phyloP scores from a whole-genome alignment of 2,329 filamentous ascomycete species.

The Daldinia sp. region DNA sequence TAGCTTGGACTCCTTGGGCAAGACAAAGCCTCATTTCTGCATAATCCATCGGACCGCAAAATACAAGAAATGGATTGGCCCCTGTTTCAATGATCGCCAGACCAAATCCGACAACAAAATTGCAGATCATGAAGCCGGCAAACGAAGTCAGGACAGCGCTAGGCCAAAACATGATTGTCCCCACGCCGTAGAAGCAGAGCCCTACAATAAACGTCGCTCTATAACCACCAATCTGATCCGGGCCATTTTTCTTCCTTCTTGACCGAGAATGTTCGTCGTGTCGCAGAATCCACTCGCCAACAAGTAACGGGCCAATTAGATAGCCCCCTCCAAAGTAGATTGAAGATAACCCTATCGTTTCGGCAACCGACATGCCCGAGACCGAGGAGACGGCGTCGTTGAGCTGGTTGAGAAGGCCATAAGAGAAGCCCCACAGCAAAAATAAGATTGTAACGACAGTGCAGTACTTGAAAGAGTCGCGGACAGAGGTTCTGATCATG shows the following conservation, averaged over 20 bases:
- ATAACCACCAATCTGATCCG: constrained; percentile 71
- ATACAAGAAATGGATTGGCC: constrained; percentile 78
- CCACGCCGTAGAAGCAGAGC: constrained; percentile 78
- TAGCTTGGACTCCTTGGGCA: constrained; percentile 81
- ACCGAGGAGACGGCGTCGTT: constrained; percentile 77
- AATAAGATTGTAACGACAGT: constrained; percentile 83
- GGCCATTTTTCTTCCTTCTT: constrained; percentile 53
- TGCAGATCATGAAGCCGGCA: constrained; percentile 80
- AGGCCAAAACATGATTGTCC: constrained; percentile 89
- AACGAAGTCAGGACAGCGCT: constrained; percentile 80
- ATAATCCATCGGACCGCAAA: constrained; percentile 80
- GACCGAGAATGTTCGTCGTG: constrained; percentile 71
- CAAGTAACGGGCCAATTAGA: constrained; percentile 75
- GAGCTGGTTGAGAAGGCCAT: constrained; percentile 85
- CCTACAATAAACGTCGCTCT: constrained; percentile 84
- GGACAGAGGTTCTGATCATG: constrained; percentile 72
- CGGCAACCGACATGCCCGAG: constrained; percentile 68
- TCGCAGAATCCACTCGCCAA: constrained; percentile 78
- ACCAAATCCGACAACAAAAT: constrained; percentile 81
- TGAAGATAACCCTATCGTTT: constrained; percentile 76
- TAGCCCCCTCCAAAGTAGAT: constrained; percentile 80
- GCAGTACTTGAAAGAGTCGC: constrained; percentile 78
- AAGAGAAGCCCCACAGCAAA: constrained; percentile 91
- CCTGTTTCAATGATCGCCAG: constrained; percentile 82
- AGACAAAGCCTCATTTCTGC: constrained; percentile 80